Evolutionary conservation across 148 eudicot genomes (phyloP).

Genomic region (Cornus controversa): DNA sequence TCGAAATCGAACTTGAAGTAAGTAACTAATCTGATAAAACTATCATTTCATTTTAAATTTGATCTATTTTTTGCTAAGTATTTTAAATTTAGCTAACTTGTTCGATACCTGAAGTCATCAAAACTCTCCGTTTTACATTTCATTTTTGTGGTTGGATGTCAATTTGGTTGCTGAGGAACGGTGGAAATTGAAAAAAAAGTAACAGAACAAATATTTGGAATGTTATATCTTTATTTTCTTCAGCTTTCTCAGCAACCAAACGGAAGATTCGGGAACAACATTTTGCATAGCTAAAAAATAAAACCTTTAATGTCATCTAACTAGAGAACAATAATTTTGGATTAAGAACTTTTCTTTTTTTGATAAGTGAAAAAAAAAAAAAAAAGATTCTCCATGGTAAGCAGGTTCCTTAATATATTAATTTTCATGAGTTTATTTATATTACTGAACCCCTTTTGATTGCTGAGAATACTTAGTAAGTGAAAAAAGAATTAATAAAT

Average conservation of each 20-base stretch:
- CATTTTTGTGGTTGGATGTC: background rate
- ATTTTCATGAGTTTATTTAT: too few species aligned
- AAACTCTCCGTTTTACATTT: background rate
- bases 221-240: background rate
- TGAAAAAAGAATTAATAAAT: background rate
- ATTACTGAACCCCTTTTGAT: too few species aligned
- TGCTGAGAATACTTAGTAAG: background rate
- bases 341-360: too few species aligned
- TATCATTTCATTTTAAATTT: too few species aligned
- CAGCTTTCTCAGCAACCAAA: background rate
- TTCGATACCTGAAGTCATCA: background rate
- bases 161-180: too few species aligned
- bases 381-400: background rate
- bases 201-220: background rate
- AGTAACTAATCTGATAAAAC: background rate
- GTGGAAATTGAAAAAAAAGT: too few species aligned
- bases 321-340: too few species aligned
- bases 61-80: too few species aligned
- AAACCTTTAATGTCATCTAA: too few species aligned
- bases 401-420: background rate
- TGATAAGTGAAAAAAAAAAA: too few species aligned
- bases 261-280: background rate
- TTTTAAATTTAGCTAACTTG: background rate
- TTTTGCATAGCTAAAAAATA: background rate
- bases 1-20: background rate